A percentile compares a stretch with the other conserved stretches of the same genome.
These are phyloP conservation scores for Exophiala spinifera DNA, from an alignment of 2,329 filamentous ascomycete species.

Conservation along the genomic window DNA sequence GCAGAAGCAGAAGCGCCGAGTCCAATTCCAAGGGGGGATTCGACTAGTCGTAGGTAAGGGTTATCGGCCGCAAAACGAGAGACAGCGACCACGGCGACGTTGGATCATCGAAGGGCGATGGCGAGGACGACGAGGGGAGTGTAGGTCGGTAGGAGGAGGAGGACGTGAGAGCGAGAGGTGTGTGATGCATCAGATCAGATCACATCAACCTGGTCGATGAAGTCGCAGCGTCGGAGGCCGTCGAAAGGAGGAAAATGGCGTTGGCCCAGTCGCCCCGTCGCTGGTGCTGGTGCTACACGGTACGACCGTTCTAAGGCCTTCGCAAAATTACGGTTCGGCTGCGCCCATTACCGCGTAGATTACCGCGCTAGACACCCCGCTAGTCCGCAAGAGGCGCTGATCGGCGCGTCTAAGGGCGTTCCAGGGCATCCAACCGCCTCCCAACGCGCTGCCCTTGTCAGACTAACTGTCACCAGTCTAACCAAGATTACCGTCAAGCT, in stretches of 20 bases:
- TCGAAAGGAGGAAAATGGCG: constrained; percentile 1
- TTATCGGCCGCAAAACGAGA: constrained; percentile 30
- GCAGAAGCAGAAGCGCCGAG: constrained; percentile 7
- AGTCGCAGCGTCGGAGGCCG: constrained; percentile 1
- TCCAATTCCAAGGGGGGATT: constrained; percentile 13
- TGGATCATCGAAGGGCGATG: constrained; percentile 30
- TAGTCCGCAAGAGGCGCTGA: neutral
- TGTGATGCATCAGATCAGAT: neutral
- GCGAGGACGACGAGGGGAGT: constrained; percentile 11
- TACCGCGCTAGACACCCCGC: neutral
- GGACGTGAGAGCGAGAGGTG: constrained; percentile 13
- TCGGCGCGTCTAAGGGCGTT: neutral
- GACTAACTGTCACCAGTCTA: constrained; percentile 4
- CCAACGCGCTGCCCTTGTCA: neutral
- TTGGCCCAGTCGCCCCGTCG: neutral
- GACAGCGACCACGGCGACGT: constrained; percentile 32
- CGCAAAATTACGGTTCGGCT: neutral
- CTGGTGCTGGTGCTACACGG: neutral
- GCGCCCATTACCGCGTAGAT: neutral
- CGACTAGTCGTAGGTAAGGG: constrained; percentile 22
- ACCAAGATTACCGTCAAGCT: constrained; percentile 8
- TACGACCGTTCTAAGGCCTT: neutral
- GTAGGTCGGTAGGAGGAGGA: constrained; percentile 8
- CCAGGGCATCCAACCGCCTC: neutral
- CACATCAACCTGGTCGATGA: neutral